Conservation (phyloP, 2,329 filamentous ascomycete species). For the Dendryphion nanum region DNA sequence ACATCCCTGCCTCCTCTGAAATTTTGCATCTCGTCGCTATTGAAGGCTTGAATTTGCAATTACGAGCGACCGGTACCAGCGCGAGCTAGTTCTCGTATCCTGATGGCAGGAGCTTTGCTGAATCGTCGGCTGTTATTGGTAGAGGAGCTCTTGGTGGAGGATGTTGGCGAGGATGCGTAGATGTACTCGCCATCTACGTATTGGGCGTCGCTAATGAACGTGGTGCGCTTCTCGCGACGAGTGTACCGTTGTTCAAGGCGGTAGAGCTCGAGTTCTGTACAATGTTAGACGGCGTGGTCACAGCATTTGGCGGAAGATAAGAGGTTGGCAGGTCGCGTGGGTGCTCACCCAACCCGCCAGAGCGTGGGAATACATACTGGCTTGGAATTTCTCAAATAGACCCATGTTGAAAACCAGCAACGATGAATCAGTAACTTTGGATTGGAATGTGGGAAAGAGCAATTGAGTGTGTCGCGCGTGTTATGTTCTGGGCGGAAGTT, state of each 20-base stretch:
- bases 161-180: conserved; percentile 52
- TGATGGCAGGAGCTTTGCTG: conserved; percentile 34
- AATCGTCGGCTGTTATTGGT: conserved; percentile 29
- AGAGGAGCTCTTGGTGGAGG: conserved; percentile 26
- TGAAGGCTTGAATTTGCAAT: no score
- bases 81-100: conserved; percentile 32
- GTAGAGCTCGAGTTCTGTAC: conserved; percentile 75
- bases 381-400: conserved; percentile 41
- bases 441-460: conserved; percentile 6
- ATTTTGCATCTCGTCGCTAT: no score
- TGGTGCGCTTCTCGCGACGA: conserved; percentile 82
- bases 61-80: conserved; percentile 26
- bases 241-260: conserved; percentile 95
- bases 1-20: no score
- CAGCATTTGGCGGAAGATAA: no score
- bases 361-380: conserved; percentile 29
- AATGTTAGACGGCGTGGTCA: background rate
- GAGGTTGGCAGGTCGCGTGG: background rate
- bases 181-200: conserved; percentile 97
- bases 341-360: background rate
- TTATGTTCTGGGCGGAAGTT: background rate
- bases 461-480: conserved; percentile 5
- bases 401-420: conserved; percentile 29
- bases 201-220: conserved; percentile 82
- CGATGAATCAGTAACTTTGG: conserved; percentile 1